Evolutionary conservation across 2,329 filamentous ascomycete genomes (phyloP), one percentile per base, ranked within the genome.

Genomic region (Coniochaeta pulveracea): DNA sequence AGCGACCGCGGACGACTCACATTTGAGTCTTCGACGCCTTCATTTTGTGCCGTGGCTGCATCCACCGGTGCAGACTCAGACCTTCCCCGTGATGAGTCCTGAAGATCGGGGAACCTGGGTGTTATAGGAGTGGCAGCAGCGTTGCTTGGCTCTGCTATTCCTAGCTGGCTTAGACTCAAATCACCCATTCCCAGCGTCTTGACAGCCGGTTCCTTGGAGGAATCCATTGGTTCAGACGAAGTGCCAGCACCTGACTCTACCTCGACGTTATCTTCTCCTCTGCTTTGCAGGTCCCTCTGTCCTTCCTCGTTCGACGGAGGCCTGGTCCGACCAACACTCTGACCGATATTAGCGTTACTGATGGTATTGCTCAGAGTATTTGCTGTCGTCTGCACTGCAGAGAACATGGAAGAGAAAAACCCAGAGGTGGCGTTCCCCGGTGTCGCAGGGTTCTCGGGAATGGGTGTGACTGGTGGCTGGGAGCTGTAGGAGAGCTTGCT

Each of bases 381-480:
- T 10, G 88, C 86, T 26, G 89, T 89, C 68, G 81, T 95, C 56
- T 96, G 89, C 12, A 91, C 91, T 28, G 81, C 89, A 25, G 85
- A 89, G 42, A 98, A 76, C 50, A 98, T 83, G 17, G 84, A 88
- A 4, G 85, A 93, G 58, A 98, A 96, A 61, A 98, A 96, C 1
- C 86, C 79, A 23, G 70, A 64, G 35, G 72, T 68, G 19, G 71
- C 74, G 48, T 45, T 70, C 65, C 36, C 55, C 47, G 43, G 64
- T 33, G 40, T 58, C 40, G 40, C 56, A 46, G 78, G 78, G 54
- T 58, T 66, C 53, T 95, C 88, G 23, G 74, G 65, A 1, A 79
- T 82, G 6, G 86, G 84, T 3, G 86, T 83, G 34, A 91, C 63
- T 7, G 86, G 80, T 11, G 72, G 75, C 35, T 72, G 68, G 42